Evolutionary conservation across 495 filamentous ascomycete genomes (phyloP).

Genomic region (Articulospora tetracladia): DNA sequence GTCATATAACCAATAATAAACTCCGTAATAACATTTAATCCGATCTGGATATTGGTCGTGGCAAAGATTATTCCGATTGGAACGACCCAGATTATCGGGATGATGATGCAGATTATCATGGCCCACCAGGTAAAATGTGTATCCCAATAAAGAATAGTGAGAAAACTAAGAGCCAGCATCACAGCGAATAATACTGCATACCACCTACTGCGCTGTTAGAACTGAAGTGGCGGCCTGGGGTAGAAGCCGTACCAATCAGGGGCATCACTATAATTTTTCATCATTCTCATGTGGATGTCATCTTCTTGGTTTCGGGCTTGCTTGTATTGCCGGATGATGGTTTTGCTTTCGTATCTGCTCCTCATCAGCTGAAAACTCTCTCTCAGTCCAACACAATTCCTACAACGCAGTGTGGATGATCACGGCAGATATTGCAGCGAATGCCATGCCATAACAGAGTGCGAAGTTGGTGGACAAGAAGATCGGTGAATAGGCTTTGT

Average conservation of each 20-base stretch:
- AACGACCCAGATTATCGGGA: constrained; percentile 48
- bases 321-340: neutral
- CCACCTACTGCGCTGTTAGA: constrained; percentile 27
- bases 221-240: neutral
- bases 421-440: constrained; percentile 62
- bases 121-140: constrained; percentile 66
- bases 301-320: constrained; percentile 23
- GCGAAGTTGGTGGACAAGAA: constrained; percentile 57
- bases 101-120: constrained; percentile 57
- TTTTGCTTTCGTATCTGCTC: neutral
- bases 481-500: constrained; percentile 57
- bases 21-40: constrained; percentile 65
- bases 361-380: neutral
- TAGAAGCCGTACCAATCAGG: constrained; percentile 34
- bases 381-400: neutral
- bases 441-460: constrained; percentile 62
- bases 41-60: constrained; percentile 64
- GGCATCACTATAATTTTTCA: constrained; percentile 53
- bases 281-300: constrained; percentile 49
- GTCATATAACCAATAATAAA: constrained; percentile 71
- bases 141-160: constrained; percentile 58
- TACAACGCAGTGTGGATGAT: constrained; percentile 59
- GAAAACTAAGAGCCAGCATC: constrained; percentile 57
- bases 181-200: constrained; percentile 42
- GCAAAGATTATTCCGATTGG: constrained; percentile 58